Conservation (phyloP, 495 filamentous ascomycete species). For the Penicillium robsamsonii region DNA sequence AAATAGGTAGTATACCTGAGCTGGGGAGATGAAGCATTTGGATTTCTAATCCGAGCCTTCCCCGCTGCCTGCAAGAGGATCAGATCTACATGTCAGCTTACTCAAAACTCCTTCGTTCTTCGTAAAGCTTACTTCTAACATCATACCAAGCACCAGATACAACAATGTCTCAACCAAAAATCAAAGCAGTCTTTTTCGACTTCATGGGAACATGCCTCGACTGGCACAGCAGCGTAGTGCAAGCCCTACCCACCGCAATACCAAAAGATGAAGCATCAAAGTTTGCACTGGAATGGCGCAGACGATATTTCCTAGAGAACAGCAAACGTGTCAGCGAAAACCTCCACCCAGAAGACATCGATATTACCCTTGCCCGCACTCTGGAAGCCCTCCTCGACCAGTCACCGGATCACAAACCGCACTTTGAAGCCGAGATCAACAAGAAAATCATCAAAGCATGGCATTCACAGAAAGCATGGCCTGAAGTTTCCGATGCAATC, state of each 20-base stretch:
- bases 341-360: constrained; percentile 47
- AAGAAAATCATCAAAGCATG: constrained; percentile 32
- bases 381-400: constrained; percentile 34
- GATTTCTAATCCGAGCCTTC: constrained; percentile 1
- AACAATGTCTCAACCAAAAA: constrained; percentile 10
- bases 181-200: constrained; percentile 43
- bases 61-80: background rate
- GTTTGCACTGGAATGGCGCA: constrained; percentile 50
- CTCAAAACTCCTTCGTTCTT: background rate
- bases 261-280: constrained; percentile 24
- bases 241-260: constrained; percentile 21
- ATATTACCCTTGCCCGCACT: constrained; percentile 41
- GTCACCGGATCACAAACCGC: constrained; percentile 19
- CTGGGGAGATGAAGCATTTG: background rate
- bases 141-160: background rate
- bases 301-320: constrained; percentile 45
- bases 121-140: background rate
- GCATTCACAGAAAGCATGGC: constrained; percentile 49
- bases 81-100: constrained; percentile 3
- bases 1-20: background rate
- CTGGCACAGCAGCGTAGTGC: constrained; percentile 36
- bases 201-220: constrained; percentile 47
- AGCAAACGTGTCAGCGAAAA: constrained; percentile 32
- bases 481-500: constrained; percentile 41
- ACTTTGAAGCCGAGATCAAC: constrained; percentile 26